phyloP scores from a whole-genome alignment of 495 filamentous ascomycete species.

The Tetracladium marchalianum region DNA sequence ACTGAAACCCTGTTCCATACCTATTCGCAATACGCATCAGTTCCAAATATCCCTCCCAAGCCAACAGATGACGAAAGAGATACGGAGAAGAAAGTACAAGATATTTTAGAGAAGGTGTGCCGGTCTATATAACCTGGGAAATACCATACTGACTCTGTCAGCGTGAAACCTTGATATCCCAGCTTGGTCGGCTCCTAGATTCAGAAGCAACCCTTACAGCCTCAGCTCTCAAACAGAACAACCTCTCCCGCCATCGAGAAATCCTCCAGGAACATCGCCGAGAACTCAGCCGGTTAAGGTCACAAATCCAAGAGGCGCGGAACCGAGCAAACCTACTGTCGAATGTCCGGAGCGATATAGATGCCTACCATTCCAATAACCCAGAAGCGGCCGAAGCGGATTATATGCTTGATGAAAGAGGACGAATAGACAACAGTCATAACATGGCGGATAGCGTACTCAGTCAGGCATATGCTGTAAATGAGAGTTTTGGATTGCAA shows the following conservation, averaged over 20 bases:
- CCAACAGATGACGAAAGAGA: slow-evolving; percentile 77
- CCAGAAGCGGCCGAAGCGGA: slow-evolving; percentile 78
- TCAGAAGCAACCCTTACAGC: slow-evolving; percentile 83
- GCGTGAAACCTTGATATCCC: slow-evolving; percentile 73
- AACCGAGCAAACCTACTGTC: slow-evolving; percentile 85
- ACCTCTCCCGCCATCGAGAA: slow-evolving; percentile 85
- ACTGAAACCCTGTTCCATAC: slow-evolving; percentile 90
- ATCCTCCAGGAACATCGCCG: slow-evolving; percentile 78
- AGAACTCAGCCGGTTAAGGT: slow-evolving; percentile 65
- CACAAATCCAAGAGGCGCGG: slow-evolving; percentile 59
- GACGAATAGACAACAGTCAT: slow-evolving; percentile 75
- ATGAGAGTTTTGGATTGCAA: slow-evolving; percentile 82
- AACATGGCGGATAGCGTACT: slow-evolving; percentile 82
- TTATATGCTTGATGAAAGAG: slow-evolving; percentile 91
- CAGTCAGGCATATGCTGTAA: slow-evolving; percentile 94
- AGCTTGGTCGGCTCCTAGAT: slow-evolving; percentile 84
- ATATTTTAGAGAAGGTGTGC: slow-evolving; percentile 65
- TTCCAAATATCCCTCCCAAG: slow-evolving; percentile 66
- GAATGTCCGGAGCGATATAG: slow-evolving; percentile 85
- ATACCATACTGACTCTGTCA: slow-evolving; percentile 24
- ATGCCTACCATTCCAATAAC: slow-evolving; percentile 73
- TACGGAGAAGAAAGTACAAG: slow-evolving; percentile 72
- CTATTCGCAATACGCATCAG: slow-evolving; percentile 88
- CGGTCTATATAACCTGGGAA: slow-evolving; percentile 1
- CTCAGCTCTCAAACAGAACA: slow-evolving; percentile 89